These are phyloP conservation scores for Globisporangium cylindrosporum DNA, from an alignment of 352 stramenopile genomes.

Conservation along the genomic window DNA sequence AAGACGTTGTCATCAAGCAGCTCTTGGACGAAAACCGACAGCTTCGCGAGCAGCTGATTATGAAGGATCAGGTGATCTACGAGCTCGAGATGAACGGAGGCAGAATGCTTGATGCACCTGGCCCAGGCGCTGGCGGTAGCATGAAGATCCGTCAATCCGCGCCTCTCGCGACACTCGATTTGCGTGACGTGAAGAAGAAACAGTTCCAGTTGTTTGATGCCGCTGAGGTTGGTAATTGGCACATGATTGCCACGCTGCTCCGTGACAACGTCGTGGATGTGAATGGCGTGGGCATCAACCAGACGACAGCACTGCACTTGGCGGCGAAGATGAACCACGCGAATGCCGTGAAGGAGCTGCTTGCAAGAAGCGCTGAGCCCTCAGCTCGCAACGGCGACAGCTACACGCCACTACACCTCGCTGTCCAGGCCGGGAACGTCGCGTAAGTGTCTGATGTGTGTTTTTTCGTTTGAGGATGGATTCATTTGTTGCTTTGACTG, in stretches of 20 bases:
- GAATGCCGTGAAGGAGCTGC: conserved; percentile 71
- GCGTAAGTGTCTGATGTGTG: conserved; percentile 29
- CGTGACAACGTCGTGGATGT: conserved; percentile 85
- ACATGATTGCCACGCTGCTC: conserved; percentile 76
- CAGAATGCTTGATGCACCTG: conserved; percentile 22
- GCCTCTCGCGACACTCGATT: conserved; percentile 79
- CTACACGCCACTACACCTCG: conserved; percentile 78
- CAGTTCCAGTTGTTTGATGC: conserved; percentile 88
- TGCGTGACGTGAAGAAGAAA: conserved; percentile 87
- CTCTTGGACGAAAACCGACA: conserved; percentile 79
- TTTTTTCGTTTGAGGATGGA: no score
- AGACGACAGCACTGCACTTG: conserved; percentile 78
- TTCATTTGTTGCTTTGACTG: background rate
- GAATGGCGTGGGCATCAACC: conserved; percentile 85
- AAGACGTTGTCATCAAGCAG: conserved; percentile 87
- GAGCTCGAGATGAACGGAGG: conserved; percentile 75
- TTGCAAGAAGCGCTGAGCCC: conserved; percentile 63
- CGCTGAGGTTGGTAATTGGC: conserved; percentile 79
- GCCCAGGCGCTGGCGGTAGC: conserved; percentile 13
- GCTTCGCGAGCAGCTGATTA: conserved; percentile 69
- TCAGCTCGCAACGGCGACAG: conserved; percentile 73
- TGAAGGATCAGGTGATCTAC: conserved; percentile 85
- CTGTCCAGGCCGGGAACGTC: conserved; percentile 64
- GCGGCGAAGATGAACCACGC: conserved; percentile 74
- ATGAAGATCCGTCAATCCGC: conserved; percentile 49